Evolutionary conservation across 148 eudicot species (phyloP).

Genomic region (Cornus suecica): DNA sequence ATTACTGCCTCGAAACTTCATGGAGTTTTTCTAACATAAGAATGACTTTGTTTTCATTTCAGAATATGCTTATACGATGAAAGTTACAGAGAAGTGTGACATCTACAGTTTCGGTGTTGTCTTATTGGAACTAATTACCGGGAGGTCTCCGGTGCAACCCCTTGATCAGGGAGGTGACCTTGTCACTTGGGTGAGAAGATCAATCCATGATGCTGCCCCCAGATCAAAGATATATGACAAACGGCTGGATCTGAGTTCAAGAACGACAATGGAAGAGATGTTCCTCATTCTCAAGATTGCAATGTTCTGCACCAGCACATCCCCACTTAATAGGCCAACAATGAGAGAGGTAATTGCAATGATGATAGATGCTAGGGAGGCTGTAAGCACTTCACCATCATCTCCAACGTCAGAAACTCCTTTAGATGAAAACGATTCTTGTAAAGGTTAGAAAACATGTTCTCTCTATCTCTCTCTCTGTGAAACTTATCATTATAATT

Average conservation of each 20-base stretch:
- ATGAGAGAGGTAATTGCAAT: constrained; percentile 78
- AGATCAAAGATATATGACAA: constrained; percentile 51
- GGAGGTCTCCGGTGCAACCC: constrained; percentile 80
- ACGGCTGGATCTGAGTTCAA: constrained; percentile 51
- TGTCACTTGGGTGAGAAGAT: constrained; percentile 65
- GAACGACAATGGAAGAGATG: constrained; percentile 51
- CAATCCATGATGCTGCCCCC: constrained; percentile 24
- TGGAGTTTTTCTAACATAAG: neutral
- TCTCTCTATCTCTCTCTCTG: constrained; percentile 5
- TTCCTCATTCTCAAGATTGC: constrained; percentile 68
- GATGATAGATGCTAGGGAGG: constrained; percentile 61
- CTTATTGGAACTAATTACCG: constrained; percentile 71
- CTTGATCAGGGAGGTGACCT: constrained; percentile 77
- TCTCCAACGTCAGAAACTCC: constrained; percentile 58
- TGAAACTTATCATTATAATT: neutral
- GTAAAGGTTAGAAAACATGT: constrained; percentile 23
- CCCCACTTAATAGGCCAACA: constrained; percentile 68
- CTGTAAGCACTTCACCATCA: constrained; percentile 18
- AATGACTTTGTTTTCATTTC: constrained; percentile 14
- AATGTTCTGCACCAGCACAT: constrained; percentile 66
- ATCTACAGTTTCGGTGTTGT: constrained; percentile 89
- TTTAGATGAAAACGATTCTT: constrained; percentile 25
- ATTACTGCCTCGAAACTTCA: neutral
- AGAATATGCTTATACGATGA: constrained; percentile 93
- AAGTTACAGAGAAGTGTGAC: constrained; percentile 83